These are phyloP conservation scores for Simplicillium sp. DNA, from an alignment of 2,329 filamentous ascomycete species.

Conservation along the genomic window DNA sequence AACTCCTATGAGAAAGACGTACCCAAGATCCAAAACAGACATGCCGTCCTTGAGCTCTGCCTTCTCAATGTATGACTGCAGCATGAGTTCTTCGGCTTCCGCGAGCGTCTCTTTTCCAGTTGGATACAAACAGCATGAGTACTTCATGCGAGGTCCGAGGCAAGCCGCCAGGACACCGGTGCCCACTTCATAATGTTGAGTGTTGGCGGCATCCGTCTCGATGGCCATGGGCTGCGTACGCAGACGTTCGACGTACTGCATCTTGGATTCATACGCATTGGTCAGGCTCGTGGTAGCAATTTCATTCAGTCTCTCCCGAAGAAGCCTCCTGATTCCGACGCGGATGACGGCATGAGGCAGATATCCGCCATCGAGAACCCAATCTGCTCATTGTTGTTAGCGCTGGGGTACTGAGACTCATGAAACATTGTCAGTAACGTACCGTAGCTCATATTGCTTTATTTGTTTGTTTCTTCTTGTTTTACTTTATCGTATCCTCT, in stretches of 20 bases:
- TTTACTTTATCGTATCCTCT: too few relatives aligned
- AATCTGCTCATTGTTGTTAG: slow-evolving; percentile 27
- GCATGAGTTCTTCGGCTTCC: slow-evolving; percentile 58
- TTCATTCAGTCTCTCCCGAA: slow-evolving; percentile 46
- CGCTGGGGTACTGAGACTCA: too few relatives aligned
- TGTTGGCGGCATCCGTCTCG: slow-evolving; percentile 54
- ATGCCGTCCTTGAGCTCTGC: slow-evolving; percentile 51
- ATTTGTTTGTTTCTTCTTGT: too few relatives aligned
- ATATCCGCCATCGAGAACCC: slow-evolving; percentile 55
- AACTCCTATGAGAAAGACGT: slow-evolving; percentile 12
- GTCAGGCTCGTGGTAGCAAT: slow-evolving; percentile 45
- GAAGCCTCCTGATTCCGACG: slow-evolving; percentile 55
- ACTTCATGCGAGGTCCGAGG: slow-evolving; percentile 64
- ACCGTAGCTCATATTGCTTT: too few relatives aligned
- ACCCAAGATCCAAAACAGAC: slow-evolving; percentile 54
- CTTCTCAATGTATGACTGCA: slow-evolving; percentile 51
- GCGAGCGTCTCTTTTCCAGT: slow-evolving; percentile 52
- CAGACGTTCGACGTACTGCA: slow-evolving; percentile 52
- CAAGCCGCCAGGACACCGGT: slow-evolving; percentile 52
- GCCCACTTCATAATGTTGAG: slow-evolving; percentile 65
- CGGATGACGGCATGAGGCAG: slow-evolving; percentile 55
- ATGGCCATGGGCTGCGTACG: slow-evolving; percentile 56
- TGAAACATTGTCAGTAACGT: too few relatives aligned
- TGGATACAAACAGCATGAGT: slow-evolving; percentile 57
- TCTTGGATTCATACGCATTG: slow-evolving; percentile 47